Conservation (phyloP, 495 filamentous ascomycete genomes). For the Bacidia rubella region DNA sequence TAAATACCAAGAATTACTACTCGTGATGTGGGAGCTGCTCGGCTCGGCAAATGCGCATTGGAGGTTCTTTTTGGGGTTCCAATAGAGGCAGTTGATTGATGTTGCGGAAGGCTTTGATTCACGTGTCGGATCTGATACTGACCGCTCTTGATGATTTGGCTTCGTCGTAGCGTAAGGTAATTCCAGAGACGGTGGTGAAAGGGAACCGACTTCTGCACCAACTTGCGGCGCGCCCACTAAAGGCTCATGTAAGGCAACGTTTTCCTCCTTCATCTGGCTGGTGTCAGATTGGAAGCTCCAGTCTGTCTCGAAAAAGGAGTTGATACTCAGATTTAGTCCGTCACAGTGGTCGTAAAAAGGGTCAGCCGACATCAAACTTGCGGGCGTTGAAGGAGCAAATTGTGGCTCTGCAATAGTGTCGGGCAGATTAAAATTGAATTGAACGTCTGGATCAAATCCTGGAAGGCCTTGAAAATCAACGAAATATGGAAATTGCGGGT, state of each 20-base stretch:
- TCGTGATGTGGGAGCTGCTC: too few species aligned
- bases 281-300: neutral
- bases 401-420: neutral
- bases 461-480: constrained; percentile 27
- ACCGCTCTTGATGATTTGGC: too few species aligned
- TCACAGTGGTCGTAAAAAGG: neutral
- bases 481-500: constrained; percentile 26
- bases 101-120: neutral
- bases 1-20: neutral
- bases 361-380: neutral
- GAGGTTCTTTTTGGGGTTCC: neutral
- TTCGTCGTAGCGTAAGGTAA: too few species aligned
- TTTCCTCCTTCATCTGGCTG: neutral
- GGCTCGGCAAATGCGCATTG: neutral
- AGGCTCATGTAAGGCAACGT: neutral
- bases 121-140: neutral
- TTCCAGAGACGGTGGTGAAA: too few species aligned
- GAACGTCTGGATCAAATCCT: constrained; percentile 20
- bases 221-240: too few species aligned
- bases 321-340: neutral
- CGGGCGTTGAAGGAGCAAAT: neutral
- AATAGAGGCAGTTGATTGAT: neutral
- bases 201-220: too few species aligned
- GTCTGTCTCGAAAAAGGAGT: neutral
- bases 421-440: neutral